phyloP scores from a whole-genome alignment of 2,329 filamentous ascomycete species.

The Colletotrichum tofieldiae region DNA sequence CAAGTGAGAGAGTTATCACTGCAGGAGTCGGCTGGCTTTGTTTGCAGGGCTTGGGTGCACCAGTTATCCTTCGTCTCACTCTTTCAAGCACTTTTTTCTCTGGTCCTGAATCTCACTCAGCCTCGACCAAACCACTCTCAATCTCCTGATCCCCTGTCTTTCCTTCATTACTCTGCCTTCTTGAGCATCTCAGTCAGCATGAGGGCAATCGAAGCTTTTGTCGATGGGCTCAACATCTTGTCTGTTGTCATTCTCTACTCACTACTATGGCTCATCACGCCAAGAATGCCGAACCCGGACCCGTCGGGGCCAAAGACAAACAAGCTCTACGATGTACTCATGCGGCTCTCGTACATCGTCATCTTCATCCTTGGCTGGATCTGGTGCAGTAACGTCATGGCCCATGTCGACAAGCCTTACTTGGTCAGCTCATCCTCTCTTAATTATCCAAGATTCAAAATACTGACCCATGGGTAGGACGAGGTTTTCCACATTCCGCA shows the following conservation, averaged over 20 bases:
- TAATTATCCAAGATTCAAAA: fast-evolving
- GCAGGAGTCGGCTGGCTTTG: not conserved
- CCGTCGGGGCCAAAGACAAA: constrained; percentile 32
- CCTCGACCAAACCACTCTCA: not conserved
- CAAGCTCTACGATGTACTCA: constrained; percentile 37
- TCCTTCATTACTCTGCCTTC: not conserved
- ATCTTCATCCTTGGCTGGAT: constrained; percentile 50
- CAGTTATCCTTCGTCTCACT: not conserved
- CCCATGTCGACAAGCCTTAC: constrained; percentile 67
- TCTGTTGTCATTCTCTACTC: constrained; percentile 33
- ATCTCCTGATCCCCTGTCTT: not conserved
- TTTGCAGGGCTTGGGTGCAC: not conserved
- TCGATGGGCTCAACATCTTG: constrained; percentile 36
- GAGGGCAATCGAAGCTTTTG: constrained; percentile 40
- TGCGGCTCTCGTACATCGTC: constrained; percentile 38
- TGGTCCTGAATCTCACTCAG: not conserved
- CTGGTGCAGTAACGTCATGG: constrained; percentile 59
- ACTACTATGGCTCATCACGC: constrained; percentile 28
- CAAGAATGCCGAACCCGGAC: constrained; percentile 26
- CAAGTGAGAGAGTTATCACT: not conserved
- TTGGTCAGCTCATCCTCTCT: constrained; percentile 57
- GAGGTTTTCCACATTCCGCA: constrained; percentile 93
- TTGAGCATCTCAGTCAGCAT: constrained; percentile 15
- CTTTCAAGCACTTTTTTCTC: not conserved
- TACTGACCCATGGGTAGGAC: constrained; percentile 67